Conservation (phyloP, 1,284 basidiomycete genomes). For the Pascua guehoae region DNA sequence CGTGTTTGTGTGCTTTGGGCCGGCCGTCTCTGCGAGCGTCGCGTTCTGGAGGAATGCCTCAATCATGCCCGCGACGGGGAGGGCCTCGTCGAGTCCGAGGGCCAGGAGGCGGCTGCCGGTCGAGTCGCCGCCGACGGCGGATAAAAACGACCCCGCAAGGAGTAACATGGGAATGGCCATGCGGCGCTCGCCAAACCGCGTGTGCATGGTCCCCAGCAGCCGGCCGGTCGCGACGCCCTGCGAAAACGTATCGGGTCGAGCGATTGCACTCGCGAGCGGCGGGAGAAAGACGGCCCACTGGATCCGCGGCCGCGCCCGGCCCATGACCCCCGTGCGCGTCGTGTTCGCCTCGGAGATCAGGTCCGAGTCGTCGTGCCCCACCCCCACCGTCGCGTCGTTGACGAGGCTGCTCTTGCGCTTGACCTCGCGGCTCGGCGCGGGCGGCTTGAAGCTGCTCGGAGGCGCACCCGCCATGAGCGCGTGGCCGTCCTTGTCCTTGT, state of each 20-base stretch:
- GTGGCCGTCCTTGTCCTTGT: neutral
- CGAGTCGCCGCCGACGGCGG: neutral
- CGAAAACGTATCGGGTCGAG: neutral
- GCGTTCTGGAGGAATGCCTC: conserved; percentile 3
- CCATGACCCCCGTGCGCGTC: neutral
- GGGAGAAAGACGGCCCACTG: conserved; percentile 1
- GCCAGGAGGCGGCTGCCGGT: conserved; percentile 1
- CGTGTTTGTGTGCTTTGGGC: neutral
- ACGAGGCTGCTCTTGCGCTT: conserved; percentile 1
- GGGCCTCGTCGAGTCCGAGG: neutral
- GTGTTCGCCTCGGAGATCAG: neutral
- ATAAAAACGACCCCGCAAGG: conserved; percentile 1
- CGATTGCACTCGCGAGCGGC: neutral
- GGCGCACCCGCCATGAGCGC: too few species aligned
- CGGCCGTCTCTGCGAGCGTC: neutral
- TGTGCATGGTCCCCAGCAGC: neutral
- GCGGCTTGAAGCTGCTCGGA: too few species aligned
- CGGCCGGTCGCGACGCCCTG: neutral
- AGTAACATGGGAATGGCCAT: conserved; percentile 2
- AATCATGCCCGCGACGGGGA: neutral
- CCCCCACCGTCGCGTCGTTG: neutral
- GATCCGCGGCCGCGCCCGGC: neutral
- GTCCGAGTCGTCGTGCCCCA: neutral
- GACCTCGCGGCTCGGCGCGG: neutral
- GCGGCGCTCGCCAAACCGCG: neutral